A percentile compares a stretch with the other conserved stretches of the same genome.
Evolutionary conservation across 2,329 filamentous ascomycete genomes (phyloP).

Genomic region (Calonectria multiphialidica): DNA sequence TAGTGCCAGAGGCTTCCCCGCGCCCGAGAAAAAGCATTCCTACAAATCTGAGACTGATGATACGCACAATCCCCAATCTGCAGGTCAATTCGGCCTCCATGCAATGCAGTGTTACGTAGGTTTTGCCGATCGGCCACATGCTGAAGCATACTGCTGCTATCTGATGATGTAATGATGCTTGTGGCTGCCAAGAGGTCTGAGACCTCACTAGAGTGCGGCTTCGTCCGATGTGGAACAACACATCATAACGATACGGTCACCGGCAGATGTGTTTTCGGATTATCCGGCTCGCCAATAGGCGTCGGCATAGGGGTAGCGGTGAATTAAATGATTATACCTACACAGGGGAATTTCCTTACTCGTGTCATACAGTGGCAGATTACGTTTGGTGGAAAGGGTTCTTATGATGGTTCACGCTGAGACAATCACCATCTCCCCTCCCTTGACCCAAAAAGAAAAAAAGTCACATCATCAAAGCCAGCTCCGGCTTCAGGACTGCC

Average conservation of each 20-base stretch:
- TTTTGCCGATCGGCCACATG: not conserved
- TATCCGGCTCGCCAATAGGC: not conserved
- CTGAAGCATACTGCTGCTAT: not conserved
- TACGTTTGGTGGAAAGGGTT: not conserved
- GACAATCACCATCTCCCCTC: not conserved
- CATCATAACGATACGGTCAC: not conserved
- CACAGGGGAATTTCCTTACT: not conserved
- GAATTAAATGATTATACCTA: not conserved
- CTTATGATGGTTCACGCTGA: not conserved
- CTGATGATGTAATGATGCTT: not conserved
- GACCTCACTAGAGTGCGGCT: not conserved
- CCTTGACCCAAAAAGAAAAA: not conserved
- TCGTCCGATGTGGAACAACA: not conserved
- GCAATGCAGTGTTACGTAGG: not conserved
- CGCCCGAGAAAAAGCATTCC: not conserved
- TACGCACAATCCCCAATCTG: too few species aligned
- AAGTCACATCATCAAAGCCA: not conserved
- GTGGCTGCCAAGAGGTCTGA: not conserved
- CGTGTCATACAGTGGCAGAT: not conserved
- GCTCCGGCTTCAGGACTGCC: not conserved
- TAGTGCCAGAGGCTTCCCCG: too few species aligned
- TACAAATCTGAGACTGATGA: too few species aligned
- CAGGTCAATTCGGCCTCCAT: not conserved
- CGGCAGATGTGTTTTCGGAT: not conserved
- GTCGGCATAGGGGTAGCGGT: not conserved